Evolutionary conservation across 1,284 basidiomycete species (phyloP), one percentile per base, ranked within the genome.

Genomic region (Irpex rosettiformis): DNA sequence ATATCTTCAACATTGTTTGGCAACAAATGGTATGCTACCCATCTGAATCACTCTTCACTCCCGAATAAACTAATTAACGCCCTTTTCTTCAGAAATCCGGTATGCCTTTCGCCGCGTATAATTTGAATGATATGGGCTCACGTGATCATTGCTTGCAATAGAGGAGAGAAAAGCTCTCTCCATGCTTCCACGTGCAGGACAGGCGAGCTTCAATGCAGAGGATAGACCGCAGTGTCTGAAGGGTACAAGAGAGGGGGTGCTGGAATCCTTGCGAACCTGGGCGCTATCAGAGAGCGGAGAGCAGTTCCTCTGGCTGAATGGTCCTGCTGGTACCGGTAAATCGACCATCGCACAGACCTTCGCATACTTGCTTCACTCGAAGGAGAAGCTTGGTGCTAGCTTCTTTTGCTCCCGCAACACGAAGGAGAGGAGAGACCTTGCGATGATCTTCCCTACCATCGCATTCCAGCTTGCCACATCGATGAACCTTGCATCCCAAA

Each of bases 351-450:
- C 64, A 18, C 55, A 56, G 25, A 60, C 61, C 3, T 24, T 57
- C 47, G 21, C 56, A 16, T 16, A 52, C 16, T 13, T 16, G 49
- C 29, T 28, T 10, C 8, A 22, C 22, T 11, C 10, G 16, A 11
- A 22, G 16, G 49, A 21, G 8, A 10, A 27, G 25, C 66, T 69
- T 3, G 67, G 63, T 29, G 69, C 65, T 4, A 67, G 58, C 58
- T 70, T 67, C 62, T 71, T 70, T 54, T 68, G 62, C 59, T 64
- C 64, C 16, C 61, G 64, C 28, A 30, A 49, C 22, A 56, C 60
- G 21, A 43, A 43, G 8, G 60, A 56, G 10, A 52, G 58, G 4
- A 48, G 57, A 8, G 61, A 69, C 18, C 51, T 63, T n/a, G 56
- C 42, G 28, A 51, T 37, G 27, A 65, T 71, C 30, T 55, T 72